These are phyloP conservation scores for Dipodascus geniculatus DNA, from an alignment of 805 yeast genomes.

Conservation along the genomic window DNA sequence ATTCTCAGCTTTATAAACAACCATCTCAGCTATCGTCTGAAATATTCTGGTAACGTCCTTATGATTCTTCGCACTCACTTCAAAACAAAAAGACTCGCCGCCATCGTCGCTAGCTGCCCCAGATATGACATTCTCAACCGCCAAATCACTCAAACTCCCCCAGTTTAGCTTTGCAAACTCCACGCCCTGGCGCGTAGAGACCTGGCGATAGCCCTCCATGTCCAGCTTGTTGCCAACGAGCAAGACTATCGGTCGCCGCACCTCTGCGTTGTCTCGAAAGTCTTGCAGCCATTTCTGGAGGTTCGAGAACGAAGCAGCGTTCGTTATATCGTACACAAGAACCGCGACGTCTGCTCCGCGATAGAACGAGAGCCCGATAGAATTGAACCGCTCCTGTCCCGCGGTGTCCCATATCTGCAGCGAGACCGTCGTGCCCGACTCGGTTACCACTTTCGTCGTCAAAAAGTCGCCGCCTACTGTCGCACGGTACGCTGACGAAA, in stretches of 20 bases:
- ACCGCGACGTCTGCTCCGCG: conserved; percentile 48
- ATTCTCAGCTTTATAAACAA: conserved; percentile 2
- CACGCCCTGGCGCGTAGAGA: not conserved
- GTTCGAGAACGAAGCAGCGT: conserved; percentile 25
- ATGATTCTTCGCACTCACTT: conserved; percentile 9
- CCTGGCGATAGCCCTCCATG: conserved; percentile 2
- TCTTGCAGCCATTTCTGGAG: conserved; percentile 32
- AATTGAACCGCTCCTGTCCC: conserved; percentile 82
- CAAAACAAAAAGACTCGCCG: conserved; percentile 5
- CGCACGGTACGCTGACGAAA: conserved; percentile 44
- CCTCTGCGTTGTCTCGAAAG: conserved; percentile 38
- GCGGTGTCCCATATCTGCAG: conserved; percentile 76
- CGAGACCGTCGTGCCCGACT: not conserved
- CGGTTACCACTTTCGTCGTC: conserved; percentile 28
- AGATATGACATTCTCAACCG: not conserved
- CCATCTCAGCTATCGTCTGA: conserved; percentile 26
- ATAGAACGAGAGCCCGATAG: conserved; percentile 45
- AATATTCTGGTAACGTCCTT: conserved; percentile 27
- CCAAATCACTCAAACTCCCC: conserved; percentile 1
- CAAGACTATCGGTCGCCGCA: conserved; percentile 35
- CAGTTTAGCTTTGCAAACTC: conserved; percentile 1
- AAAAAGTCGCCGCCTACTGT: conserved; percentile 50
- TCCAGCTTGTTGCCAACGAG: conserved; percentile 46
- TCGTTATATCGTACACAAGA: conserved; percentile 42
- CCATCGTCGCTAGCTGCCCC: not conserved